phyloP scores from a whole-genome alignment of 2,329 filamentous ascomycete species.

The Exophiala aquamarina region DNA sequence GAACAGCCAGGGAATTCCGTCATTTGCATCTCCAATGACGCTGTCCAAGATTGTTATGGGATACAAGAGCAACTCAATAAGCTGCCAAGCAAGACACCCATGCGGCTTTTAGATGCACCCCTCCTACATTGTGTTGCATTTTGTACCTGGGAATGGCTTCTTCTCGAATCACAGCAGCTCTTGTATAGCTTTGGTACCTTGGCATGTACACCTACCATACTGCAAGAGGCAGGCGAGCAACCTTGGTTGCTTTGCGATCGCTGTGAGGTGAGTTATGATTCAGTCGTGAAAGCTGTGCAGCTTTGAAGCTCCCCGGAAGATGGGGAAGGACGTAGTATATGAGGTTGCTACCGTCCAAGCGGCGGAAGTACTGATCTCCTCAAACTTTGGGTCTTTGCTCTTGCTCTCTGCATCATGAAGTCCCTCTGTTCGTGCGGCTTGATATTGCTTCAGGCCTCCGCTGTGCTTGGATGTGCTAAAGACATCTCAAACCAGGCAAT shows the following conservation, averaged over 20 bases:
- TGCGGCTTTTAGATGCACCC: too few species aligned
- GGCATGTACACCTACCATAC: slow-evolving; percentile 5
- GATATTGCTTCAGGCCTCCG: slow-evolving; percentile 16
- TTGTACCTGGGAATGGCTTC: neutral
- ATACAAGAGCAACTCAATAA: too few species aligned
- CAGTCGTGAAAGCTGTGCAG: neutral
- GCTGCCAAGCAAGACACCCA: too few species aligned
- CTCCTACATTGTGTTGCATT: slow-evolving; percentile 1
- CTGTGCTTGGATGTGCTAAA: slow-evolving; percentile 19
- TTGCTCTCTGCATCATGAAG: slow-evolving; percentile 4
- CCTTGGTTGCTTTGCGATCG: slow-evolving; percentile 1
- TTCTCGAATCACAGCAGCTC: neutral
- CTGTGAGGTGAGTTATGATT: neutral
- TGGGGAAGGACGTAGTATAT: too few species aligned
- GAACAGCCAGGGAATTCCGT: neutral
- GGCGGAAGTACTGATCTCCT: too few species aligned
- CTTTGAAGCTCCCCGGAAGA: too few species aligned
- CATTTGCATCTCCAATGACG: slow-evolving; percentile 5
- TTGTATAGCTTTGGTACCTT: neutral
- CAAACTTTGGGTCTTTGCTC: too few species aligned
- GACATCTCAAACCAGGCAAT: slow-evolving; percentile 1
- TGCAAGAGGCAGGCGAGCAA: slow-evolving; percentile 8
- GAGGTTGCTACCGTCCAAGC: too few species aligned
- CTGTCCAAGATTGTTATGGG: slow-evolving; percentile 1
- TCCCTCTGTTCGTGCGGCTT: slow-evolving; percentile 14